Evolutionary conservation across 805 yeast species (phyloP).

Genomic region (Myxozyma udenii): DNA sequence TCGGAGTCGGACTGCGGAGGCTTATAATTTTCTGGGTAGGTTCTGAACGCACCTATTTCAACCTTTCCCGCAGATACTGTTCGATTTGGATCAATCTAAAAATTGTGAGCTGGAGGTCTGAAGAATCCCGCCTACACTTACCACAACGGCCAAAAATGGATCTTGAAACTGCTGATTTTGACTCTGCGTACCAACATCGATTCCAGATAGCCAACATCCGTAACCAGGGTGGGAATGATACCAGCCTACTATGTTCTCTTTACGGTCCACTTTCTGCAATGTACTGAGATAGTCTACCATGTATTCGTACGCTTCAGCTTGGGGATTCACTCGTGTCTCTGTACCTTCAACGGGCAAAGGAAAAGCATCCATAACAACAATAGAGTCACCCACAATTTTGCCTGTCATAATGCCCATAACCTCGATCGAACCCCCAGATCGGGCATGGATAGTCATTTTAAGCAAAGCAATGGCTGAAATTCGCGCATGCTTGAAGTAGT

Average conservation of each 20-base stretch:
- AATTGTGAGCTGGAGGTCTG: background rate
- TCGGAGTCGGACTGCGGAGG: slow-evolving; percentile 25
- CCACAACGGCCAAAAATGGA: slow-evolving; percentile 83
- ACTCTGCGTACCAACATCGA: slow-evolving; percentile 85
- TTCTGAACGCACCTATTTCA: slow-evolving; percentile 86
- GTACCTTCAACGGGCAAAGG: slow-evolving; percentile 94
- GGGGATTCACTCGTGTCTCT: slow-evolving; percentile 92
- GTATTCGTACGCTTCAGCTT: slow-evolving; percentile 88
- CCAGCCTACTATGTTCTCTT: slow-evolving; percentile 90
- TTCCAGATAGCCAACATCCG: slow-evolving; percentile 93
- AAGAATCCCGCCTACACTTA: slow-evolving; percentile 12
- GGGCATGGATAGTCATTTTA: slow-evolving; percentile 77
- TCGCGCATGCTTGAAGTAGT: slow-evolving; percentile 58
- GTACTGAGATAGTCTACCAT: slow-evolving; percentile 79
- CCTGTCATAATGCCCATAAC: slow-evolving; percentile 96
- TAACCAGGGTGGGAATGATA: slow-evolving; percentile 96
- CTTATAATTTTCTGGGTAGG: slow-evolving; percentile 47
- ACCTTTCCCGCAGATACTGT: slow-evolving; percentile 61
- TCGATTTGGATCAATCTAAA: slow-evolving; percentile 65
- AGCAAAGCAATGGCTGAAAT: slow-evolving; percentile 68
- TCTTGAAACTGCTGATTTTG: slow-evolving; percentile 86
- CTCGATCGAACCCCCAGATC: slow-evolving; percentile 81
- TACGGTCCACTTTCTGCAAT: slow-evolving; percentile 49
- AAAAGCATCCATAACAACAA: slow-evolving; percentile 76
- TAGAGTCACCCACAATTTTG: slow-evolving; percentile 51